These are phyloP conservation scores for Citrus cavaleriei DNA, from an alignment of 345 rosid species.

Conservation along the genomic window DNA sequence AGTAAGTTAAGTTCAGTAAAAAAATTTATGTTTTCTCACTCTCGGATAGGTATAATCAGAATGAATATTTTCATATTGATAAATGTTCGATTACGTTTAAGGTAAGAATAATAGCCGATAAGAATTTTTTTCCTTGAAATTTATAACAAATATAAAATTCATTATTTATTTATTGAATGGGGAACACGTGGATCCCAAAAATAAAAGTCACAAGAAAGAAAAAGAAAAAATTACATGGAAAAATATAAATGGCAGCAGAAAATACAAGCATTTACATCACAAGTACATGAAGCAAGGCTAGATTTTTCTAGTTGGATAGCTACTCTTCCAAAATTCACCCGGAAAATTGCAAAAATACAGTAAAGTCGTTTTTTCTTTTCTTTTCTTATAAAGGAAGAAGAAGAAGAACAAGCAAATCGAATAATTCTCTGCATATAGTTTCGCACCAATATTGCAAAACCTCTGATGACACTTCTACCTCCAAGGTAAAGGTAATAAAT, in stretches of 20 bases:
- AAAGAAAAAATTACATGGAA: neutral
- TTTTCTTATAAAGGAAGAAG: conserved; percentile 24
- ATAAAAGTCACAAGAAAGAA: too few species aligned
- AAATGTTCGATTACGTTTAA: too few species aligned
- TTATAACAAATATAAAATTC: too few species aligned
- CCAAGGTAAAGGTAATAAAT: neutral
- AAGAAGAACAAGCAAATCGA: conserved; percentile 26
- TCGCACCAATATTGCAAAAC: neutral
- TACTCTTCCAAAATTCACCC: neutral
- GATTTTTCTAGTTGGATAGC: neutral
- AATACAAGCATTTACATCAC: neutral
- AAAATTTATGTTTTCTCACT: too few species aligned
- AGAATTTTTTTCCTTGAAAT: too few species aligned
- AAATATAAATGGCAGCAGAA: neutral
- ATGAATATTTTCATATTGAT: too few species aligned
- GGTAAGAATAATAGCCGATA: too few species aligned
- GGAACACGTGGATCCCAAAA: too few species aligned
- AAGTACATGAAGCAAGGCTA: neutral
- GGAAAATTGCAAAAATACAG: neutral
- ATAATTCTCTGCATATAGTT: neutral
- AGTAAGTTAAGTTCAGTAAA: too few species aligned
- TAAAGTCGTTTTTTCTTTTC: neutral
- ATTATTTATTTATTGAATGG: too few species aligned
- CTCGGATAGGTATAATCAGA: too few species aligned
- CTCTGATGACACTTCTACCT: neutral